phyloP scores from a whole-genome alignment of 2,329 filamentous ascomycete genomes.

The Geosmithia morbida region DNA sequence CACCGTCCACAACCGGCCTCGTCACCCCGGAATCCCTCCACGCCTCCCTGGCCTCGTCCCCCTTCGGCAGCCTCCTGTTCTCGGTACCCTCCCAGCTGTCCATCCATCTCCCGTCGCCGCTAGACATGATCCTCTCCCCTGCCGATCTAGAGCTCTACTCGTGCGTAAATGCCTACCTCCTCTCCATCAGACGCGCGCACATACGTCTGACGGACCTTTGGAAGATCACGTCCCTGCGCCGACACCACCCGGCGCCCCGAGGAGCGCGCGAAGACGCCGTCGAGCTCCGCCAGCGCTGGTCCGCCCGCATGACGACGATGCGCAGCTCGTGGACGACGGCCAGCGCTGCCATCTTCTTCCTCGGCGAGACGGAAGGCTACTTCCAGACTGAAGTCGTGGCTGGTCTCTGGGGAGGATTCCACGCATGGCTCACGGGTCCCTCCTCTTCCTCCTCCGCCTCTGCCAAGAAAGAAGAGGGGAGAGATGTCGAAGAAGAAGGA shows the following conservation, averaged over 20 bases:
- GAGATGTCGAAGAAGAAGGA: too few species aligned
- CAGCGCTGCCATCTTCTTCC: conserved; percentile 74
- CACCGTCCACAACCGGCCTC: conserved; percentile 20
- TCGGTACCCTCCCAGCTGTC: conserved; percentile 56
- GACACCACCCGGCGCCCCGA: conserved; percentile 58
- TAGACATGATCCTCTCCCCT: conserved; percentile 74
- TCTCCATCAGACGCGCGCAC: conserved; percentile 75
- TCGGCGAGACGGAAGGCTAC: conserved; percentile 77
- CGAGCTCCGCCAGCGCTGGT: conserved; percentile 48
- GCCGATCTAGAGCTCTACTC: conserved; percentile 70
- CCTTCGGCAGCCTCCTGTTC: conserved; percentile 71
- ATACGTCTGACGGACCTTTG: conserved; percentile 74
- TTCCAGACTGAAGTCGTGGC: conserved; percentile 81
- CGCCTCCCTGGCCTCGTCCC: conserved; percentile 28
- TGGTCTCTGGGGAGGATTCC: conserved; percentile 68
- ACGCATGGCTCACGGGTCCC: conserved; percentile 49
- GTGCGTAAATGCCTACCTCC: conserved; percentile 72
- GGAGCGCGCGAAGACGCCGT: conserved; percentile 45
- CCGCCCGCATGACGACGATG: conserved; percentile 49
- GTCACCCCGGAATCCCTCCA: conserved; percentile 6
- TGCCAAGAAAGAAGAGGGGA: not conserved
- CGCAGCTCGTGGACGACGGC: conserved; percentile 82
- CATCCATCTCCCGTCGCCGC: conserved; percentile 59
- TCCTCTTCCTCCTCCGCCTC: not conserved
- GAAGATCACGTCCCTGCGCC: conserved; percentile 67